A percentile compares a stretch with the other conserved stretches of the same genome.
Conservation (phyloP, 768 basidiomycete species). For the Tulasnella sp. region DNA sequence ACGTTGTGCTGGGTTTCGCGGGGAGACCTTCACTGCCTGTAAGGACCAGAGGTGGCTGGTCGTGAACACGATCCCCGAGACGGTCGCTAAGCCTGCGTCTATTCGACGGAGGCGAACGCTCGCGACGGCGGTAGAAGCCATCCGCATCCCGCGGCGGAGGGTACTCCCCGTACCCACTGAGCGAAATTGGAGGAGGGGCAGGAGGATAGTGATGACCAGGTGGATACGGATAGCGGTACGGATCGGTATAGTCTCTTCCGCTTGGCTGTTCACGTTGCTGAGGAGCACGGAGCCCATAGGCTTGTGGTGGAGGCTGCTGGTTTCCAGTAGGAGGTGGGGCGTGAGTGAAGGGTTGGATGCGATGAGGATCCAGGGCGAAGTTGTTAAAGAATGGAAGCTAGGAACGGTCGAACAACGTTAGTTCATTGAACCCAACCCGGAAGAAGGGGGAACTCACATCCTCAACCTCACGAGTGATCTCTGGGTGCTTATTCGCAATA, state of each 20-base stretch:
- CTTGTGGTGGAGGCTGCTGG: slow-evolving; percentile 73
- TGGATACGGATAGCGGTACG: not conserved
- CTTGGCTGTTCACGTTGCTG: not conserved
- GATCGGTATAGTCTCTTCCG: not conserved
- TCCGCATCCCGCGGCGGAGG: slow-evolving; percentile 9
- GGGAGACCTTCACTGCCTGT: slow-evolving; percentile 69
- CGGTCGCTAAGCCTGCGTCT: slow-evolving; percentile 64
- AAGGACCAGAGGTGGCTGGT: slow-evolving; percentile 36
- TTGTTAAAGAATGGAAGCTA: slow-evolving; percentile 89
- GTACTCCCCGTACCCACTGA: not conserved
- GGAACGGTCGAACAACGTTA: slow-evolving; percentile 21
- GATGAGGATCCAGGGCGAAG: slow-evolving; percentile 93
- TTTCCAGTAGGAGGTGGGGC: slow-evolving; percentile 63
- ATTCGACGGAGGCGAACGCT: not conserved
- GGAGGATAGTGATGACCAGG: slow-evolving; percentile 19
- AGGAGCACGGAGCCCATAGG: slow-evolving; percentile 60
- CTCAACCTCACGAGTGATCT: slow-evolving; percentile 73
- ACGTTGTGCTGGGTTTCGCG: slow-evolving; percentile 55
- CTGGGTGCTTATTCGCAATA: slow-evolving; percentile 87
- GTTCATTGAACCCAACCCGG: not conserved
- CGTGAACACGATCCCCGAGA: slow-evolving; percentile 55
- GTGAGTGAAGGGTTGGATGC: slow-evolving; percentile 76
- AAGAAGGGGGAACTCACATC: slow-evolving; percentile 48
- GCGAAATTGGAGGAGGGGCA: slow-evolving; percentile 10
- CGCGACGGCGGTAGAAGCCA: not conserved